Conservation (phyloP, 129 eudicot species). For the Helianthus tuberosus region DNA sequence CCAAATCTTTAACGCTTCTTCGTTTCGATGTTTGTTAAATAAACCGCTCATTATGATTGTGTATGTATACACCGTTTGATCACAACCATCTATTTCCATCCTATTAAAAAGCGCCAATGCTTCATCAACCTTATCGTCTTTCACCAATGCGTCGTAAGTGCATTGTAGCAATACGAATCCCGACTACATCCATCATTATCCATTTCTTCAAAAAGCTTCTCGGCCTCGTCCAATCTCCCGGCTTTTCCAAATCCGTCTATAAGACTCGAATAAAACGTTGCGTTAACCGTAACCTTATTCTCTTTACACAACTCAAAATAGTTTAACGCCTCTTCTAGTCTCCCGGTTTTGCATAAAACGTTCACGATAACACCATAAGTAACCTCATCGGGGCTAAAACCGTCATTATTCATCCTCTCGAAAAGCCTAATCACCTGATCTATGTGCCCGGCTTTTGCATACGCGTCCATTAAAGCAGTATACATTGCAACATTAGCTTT, state of each 20-base stretch:
- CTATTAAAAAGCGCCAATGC: slow-evolving; percentile 56
- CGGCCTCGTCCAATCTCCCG: slow-evolving; percentile 77
- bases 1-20: slow-evolving; percentile 85
- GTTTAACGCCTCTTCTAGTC: slow-evolving; percentile 66
- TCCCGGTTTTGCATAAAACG: slow-evolving; percentile 81
- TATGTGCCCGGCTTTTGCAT: slow-evolving; percentile 60
- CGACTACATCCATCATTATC: slow-evolving; percentile 63
- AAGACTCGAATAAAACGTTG: slow-evolving; percentile 73
- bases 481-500: slow-evolving; percentile 78
- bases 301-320: slow-evolving; percentile 61
- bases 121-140: slow-evolving; percentile 65
- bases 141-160: slow-evolving; percentile 65
- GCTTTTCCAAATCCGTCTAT: slow-evolving; percentile 91
- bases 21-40: slow-evolving; percentile 73
- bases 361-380: slow-evolving; percentile 86
- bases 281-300: slow-evolving; percentile 55
- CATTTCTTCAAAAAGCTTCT: slow-evolving; percentile 79
- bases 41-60: slow-evolving; percentile 74
- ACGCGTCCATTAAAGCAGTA: slow-evolving; percentile 82
- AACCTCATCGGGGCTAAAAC: slow-evolving; percentile 80
- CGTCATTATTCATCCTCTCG: slow-evolving; percentile 63
- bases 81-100: slow-evolving; percentile 91
- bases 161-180: slow-evolving; percentile 92
- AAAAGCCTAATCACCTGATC: slow-evolving; percentile 71
- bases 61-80: slow-evolving; percentile 86